Conservation (phyloP, 805 yeast genomes). For the Candida quercuum region DNA sequence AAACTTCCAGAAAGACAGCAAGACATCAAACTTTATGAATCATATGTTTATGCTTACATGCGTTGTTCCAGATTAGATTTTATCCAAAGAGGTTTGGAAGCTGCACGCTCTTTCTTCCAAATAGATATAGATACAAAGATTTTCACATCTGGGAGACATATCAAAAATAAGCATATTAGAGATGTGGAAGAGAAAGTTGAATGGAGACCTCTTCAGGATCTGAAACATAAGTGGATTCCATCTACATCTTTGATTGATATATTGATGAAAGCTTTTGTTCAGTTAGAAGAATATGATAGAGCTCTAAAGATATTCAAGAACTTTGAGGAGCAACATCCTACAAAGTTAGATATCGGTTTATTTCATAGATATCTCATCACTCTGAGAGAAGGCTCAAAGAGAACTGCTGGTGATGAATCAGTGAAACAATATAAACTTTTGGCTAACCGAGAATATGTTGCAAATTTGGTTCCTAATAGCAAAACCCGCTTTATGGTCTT, state of each 20-base stretch:
- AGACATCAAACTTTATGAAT: constrained; percentile 16
- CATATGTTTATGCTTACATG: constrained; percentile 13
- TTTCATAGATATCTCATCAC: constrained; percentile 17
- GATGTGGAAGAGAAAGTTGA: background rate
- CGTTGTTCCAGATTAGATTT: constrained; percentile 11
- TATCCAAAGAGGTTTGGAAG: constrained; percentile 14
- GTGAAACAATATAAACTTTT: constrained; percentile 14
- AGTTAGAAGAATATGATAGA: constrained; percentile 10
- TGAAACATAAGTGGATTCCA: constrained; percentile 15
- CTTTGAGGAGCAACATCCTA: constrained; percentile 9
- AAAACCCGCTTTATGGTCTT: constrained; percentile 20
- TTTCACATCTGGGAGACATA: constrained; percentile 2
- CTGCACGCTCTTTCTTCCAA: constrained; percentile 14
- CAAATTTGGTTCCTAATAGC: constrained; percentile 8
- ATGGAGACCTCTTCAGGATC: constrained; percentile 2
- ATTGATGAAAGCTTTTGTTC: constrained; percentile 13
- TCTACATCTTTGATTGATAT: constrained; percentile 15
- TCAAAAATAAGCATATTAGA: background rate
- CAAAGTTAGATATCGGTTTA: constrained; percentile 13
- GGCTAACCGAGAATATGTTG: constrained; percentile 1
- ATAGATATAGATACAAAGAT: constrained; percentile 7
- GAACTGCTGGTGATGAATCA: constrained; percentile 11
- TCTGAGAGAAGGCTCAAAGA: constrained; percentile 5
- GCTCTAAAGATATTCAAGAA: constrained; percentile 10
- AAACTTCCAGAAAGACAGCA: constrained; percentile 7